Percentiles rank a stretch among this genome's conserved stretches.
phyloP scores from a whole-genome alignment of 73 alveolate species.

The Paramecium caudatum region DNA sequence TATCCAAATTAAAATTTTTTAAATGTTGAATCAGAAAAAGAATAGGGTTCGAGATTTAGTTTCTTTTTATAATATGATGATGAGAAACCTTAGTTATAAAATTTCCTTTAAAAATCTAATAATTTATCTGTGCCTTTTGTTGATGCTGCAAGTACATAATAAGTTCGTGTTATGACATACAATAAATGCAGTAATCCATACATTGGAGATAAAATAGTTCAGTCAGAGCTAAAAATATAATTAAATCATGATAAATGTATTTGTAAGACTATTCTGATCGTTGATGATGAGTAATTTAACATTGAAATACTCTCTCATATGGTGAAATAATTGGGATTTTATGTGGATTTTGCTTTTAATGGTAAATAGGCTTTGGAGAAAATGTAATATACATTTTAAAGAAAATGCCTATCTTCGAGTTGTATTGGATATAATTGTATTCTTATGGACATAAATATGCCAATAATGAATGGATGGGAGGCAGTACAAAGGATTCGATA shows the following conservation, averaged over 20 bases:
- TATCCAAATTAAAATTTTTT: not conserved
- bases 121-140: not conserved
- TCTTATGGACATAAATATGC: constrained; percentile 42
- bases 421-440: constrained; percentile 16
- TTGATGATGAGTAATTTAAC: constrained; percentile 49
- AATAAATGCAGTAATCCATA: not conserved
- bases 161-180: constrained; percentile 36
- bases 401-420: not conserved
- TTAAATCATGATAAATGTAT: too few relatives aligned
- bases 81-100: not conserved
- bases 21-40: not conserved
- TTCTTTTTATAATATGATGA: not conserved
- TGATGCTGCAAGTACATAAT: not conserved
- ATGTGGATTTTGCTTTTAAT: constrained; percentile 22
- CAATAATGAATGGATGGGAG: constrained; percentile 60
- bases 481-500: constrained; percentile 41
- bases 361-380: constrained; percentile 6
- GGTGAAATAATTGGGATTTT: not conserved
- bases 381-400: not conserved
- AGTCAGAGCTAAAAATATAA: not conserved
- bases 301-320: constrained; percentile 4
- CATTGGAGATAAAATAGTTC: not conserved
- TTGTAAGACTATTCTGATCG: not conserved
- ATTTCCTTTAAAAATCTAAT: not conserved
- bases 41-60: not conserved